A percentile compares a stretch with the other conserved stretches of the same genome.
phyloP scores from a whole-genome alignment of 768 basidiomycete species.

The Boletus rubropictus region DNA sequence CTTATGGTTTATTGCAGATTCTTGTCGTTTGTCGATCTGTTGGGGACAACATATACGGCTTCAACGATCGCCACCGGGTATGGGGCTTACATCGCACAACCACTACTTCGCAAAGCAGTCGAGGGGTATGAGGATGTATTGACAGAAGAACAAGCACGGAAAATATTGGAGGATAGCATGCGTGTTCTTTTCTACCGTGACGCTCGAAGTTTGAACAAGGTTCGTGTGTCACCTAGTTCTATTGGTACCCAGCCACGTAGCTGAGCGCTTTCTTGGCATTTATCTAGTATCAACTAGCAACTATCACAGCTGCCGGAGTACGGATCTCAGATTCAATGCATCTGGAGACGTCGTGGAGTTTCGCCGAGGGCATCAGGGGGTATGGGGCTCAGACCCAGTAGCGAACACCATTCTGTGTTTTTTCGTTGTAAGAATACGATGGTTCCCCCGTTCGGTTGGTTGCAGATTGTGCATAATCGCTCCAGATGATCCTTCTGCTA shows the following conservation, averaged over 20 bases:
- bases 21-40: slow-evolving; percentile 87
- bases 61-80: slow-evolving; percentile 94
- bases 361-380: slow-evolving; percentile 87
- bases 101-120: slow-evolving; percentile 84
- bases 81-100: slow-evolving; percentile 89
- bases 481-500: not conserved
- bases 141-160: slow-evolving; percentile 71
- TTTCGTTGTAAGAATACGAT: slow-evolving; percentile 9
- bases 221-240: slow-evolving; percentile 28
- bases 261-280: not conserved
- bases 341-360: slow-evolving; percentile 80
- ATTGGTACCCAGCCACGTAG: not conserved
- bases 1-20: slow-evolving; percentile 50
- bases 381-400: slow-evolving; percentile 91
- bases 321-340: slow-evolving; percentile 72
- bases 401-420: not conserved
- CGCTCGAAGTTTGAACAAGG: slow-evolving; percentile 93
- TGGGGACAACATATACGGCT: slow-evolving; percentile 94
- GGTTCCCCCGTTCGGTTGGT: not conserved
- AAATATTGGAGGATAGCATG: slow-evolving; percentile 81
- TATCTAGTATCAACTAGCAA: slow-evolving; percentile 89
- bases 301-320: slow-evolving; percentile 70
- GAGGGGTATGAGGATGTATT: slow-evolving; percentile 73
- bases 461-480: not conserved
- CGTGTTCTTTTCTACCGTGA: slow-evolving; percentile 95